These are phyloP conservation scores for Fusarium temperatum DNA, from an alignment of 2,329 filamentous ascomycete species.

Conservation along the genomic window DNA sequence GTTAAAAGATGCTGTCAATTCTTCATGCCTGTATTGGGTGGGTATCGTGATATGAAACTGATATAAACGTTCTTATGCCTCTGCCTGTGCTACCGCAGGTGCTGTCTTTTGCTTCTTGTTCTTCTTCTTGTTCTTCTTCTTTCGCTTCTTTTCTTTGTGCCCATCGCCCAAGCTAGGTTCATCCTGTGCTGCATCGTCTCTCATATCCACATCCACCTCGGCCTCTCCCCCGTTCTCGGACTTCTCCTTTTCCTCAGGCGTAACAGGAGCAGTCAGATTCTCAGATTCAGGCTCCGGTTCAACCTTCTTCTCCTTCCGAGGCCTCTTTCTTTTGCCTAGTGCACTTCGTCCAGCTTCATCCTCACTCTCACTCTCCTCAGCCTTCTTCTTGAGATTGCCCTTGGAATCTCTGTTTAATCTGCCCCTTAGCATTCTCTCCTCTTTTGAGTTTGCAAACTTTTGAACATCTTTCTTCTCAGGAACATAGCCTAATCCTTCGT, in stretches of 20 bases:
- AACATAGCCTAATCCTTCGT: conserved; percentile 55
- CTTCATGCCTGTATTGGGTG: neutral
- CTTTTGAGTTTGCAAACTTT: conserved; percentile 36
- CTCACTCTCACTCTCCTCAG: conserved; percentile 47
- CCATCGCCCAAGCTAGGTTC: neutral
- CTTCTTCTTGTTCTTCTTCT: conserved; percentile 40
- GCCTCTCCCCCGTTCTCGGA: neutral
- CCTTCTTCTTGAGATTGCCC: conserved; percentile 13
- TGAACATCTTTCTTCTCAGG: conserved; percentile 37
- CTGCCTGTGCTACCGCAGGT: conserved; percentile 4
- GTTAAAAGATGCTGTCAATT: neutral
- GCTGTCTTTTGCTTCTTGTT: conserved; percentile 41
- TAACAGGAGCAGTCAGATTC: neutral
- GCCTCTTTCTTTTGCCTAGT: conserved; percentile 51
- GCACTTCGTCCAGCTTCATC: conserved; percentile 50
- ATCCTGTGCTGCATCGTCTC: conserved; percentile 30
- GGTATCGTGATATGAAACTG: conserved; percentile 19
- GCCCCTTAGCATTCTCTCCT: conserved; percentile 46
- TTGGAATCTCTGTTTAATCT: conserved; percentile 42
- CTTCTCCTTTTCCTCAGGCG: neutral
- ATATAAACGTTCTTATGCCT: neutral
- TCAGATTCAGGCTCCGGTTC: neutral
- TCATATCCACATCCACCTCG: conserved; percentile 37
- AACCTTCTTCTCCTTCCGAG: conserved; percentile 26
- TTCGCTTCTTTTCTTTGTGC: conserved; percentile 31